Conservation (phyloP, 352 stramenopile species). For the Phytophthora hibernalis region DNA sequence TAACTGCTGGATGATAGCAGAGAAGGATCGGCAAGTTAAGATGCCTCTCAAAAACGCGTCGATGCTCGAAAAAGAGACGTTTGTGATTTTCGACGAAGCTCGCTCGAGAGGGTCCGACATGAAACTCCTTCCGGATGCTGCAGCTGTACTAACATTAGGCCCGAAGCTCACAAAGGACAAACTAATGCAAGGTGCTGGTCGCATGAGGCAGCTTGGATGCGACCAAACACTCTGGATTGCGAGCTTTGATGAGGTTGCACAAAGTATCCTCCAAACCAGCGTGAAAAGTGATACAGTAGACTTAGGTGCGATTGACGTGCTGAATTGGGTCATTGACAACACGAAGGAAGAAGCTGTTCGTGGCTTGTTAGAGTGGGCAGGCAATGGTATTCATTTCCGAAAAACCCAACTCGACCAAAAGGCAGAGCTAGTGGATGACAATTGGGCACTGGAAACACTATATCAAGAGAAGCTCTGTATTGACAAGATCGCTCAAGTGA, state of each 20-base stretch:
- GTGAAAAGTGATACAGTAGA: slow-evolving; percentile 1
- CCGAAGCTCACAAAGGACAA: slow-evolving; percentile 92
- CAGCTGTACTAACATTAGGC: slow-evolving; percentile 85
- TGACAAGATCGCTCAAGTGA: not conserved
- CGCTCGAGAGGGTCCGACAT: slow-evolving; percentile 90
- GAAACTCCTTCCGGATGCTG: slow-evolving; percentile 74
- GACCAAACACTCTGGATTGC: slow-evolving; percentile 76
- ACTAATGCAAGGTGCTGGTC: slow-evolving; percentile 92
- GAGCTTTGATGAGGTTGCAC: slow-evolving; percentile 72
- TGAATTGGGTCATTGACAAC: slow-evolving; percentile 91
- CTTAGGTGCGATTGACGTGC: slow-evolving; percentile 43
- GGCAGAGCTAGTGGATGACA: slow-evolving; percentile 48
- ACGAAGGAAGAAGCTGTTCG: slow-evolving; percentile 67
- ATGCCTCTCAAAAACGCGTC: slow-evolving; percentile 65
- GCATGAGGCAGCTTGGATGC: slow-evolving; percentile 81
- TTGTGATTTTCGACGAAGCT: slow-evolving; percentile 93
- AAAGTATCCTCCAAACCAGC: slow-evolving; percentile 45
- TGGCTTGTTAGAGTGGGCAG: slow-evolving; percentile 81
- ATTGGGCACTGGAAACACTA: slow-evolving; percentile 55
- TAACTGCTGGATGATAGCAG: slow-evolving; percentile 83
- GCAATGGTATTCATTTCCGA: slow-evolving; percentile 78
- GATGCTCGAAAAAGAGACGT: slow-evolving; percentile 83
- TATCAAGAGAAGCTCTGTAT: slow-evolving; percentile 38
- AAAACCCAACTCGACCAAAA: slow-evolving; percentile 30
- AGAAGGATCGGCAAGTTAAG: slow-evolving; percentile 55